These are phyloP conservation scores for Cladophialophora chaetospira DNA, from an alignment of 2,329 filamentous ascomycete genomes.

Conservation along the genomic window DNA sequence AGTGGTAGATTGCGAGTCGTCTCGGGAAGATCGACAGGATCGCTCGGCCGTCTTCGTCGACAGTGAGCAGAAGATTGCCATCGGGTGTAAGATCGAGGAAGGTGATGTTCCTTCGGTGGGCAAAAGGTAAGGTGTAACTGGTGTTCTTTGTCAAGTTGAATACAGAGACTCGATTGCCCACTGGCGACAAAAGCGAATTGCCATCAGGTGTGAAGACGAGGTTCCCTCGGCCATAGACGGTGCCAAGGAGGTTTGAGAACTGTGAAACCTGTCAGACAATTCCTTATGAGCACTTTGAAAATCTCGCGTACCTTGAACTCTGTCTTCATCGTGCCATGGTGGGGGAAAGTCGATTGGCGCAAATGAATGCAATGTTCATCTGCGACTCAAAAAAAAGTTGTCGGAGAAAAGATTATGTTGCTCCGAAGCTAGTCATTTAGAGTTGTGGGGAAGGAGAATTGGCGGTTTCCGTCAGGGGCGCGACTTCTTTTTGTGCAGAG, in stretches of 20 bases:
- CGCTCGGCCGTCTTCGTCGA: constrained; percentile 92
- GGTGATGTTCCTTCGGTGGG: constrained; percentile 90
- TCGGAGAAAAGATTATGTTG: constrained; percentile 25
- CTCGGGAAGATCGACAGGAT: constrained; percentile 89
- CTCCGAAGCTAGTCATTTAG: constrained; percentile 31
- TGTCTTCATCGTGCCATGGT: constrained; percentile 77
- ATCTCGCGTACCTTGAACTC: constrained; percentile 79
- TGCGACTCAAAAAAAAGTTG: constrained; percentile 29
- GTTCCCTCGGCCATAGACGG: constrained; percentile 97
- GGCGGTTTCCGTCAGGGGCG: constrained; percentile 42
- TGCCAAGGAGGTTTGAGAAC: constrained; percentile 98
- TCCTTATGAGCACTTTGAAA: not conserved
- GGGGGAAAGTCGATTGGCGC: constrained; percentile 11
- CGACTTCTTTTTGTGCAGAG: constrained; percentile 19
- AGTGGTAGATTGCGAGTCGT: constrained; percentile 85
- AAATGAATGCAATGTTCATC: constrained; percentile 11
- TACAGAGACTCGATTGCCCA: constrained; percentile 92
- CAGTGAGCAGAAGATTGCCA: constrained; percentile 86
- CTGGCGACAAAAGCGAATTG: constrained; percentile 90
- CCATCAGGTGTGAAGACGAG: constrained; percentile 96
- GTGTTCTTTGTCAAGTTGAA: constrained; percentile 86
- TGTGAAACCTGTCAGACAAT: constrained; percentile 43
- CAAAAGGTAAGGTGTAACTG: constrained; percentile 63
- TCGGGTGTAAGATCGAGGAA: constrained; percentile 84
- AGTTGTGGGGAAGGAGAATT: constrained; percentile 19